Evolutionary conservation across 331 rosid species (phyloP).

Genomic region (Telfairia occidentalis): DNA sequence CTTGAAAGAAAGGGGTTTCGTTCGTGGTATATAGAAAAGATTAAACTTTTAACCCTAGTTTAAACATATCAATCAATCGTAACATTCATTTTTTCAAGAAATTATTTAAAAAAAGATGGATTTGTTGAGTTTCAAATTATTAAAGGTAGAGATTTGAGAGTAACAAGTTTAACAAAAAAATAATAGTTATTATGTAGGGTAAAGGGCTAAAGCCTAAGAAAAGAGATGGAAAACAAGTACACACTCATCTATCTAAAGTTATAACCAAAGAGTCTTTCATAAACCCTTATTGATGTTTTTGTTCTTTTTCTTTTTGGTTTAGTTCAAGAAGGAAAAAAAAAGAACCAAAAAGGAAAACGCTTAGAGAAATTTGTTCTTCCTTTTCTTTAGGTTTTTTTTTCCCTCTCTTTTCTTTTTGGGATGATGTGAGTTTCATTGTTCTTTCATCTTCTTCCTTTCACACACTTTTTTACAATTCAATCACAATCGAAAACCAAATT

Average conservation of each 20-base stretch:
- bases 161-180: neutral
- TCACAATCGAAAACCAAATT: slow-evolving; percentile 9
- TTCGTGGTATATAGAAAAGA: no score
- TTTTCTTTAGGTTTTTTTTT: neutral
- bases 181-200: neutral
- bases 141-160: neutral
- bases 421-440: neutral
- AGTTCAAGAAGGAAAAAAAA: neutral
- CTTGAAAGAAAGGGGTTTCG: no score
- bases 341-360: slow-evolving; percentile 2
- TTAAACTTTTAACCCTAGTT: neutral
- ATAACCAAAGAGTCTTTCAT: slow-evolving; percentile 13
- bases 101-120: neutral
- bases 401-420: neutral
- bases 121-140: neutral
- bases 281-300: slow-evolving; percentile 3
- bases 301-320: slow-evolving; percentile 8
- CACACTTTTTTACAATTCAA: neutral
- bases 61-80: no score
- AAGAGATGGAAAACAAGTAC: slow-evolving; percentile 6
- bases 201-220: slow-evolving; percentile 12
- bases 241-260: slow-evolving; percentile 9
- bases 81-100: neutral
- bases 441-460: neutral
- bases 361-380: neutral